Evolutionary conservation across 2,329 filamentous ascomycete genomes (phyloP).

Genomic region (Balansia obtecta): DNA sequence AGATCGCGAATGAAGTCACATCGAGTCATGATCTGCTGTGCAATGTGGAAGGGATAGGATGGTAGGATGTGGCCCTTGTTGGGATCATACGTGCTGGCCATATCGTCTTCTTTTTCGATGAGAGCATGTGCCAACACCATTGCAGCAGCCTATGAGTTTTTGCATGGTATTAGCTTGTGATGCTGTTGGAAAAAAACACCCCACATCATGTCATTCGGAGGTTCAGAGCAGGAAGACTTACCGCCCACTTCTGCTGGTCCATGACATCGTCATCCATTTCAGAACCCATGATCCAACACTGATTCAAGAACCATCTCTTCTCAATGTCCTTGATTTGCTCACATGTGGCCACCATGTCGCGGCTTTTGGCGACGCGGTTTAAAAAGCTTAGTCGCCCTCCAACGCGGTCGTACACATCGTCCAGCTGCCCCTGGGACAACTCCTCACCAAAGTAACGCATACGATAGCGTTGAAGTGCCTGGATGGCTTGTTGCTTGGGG

Average conservation of each 20-base stretch:
- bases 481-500: slow-evolving; percentile 62
- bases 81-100: slow-evolving; percentile 53
- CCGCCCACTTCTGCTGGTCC: slow-evolving; percentile 93
- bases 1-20: slow-evolving; percentile 89
- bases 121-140: slow-evolving; percentile 89
- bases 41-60: slow-evolving; percentile 66
- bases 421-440: slow-evolving; percentile 42
- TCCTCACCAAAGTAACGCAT: slow-evolving; percentile 59
- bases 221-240: slow-evolving; percentile 22
- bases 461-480: slow-evolving; percentile 70
- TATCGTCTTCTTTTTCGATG: slow-evolving; percentile 64
- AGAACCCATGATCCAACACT: slow-evolving; percentile 59
- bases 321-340: slow-evolving; percentile 57
- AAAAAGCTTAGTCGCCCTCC: slow-evolving; percentile 83
- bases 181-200: background rate
- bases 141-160: slow-evolving; percentile 53
- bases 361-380: slow-evolving; percentile 77
- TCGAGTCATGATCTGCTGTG: slow-evolving; percentile 87
- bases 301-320: slow-evolving; percentile 66
- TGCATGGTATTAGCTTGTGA: background rate
- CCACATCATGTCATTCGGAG: background rate
- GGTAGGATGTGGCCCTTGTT: slow-evolving; percentile 64
- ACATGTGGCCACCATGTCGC: slow-evolving; percentile 69
- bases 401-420: slow-evolving; percentile 73
- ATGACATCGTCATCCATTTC: slow-evolving; percentile 95